These are phyloP conservation scores for Dioszegia hungarica DNA, from an alignment of 768 basidiomycete genomes.

Conservation along the genomic window DNA sequence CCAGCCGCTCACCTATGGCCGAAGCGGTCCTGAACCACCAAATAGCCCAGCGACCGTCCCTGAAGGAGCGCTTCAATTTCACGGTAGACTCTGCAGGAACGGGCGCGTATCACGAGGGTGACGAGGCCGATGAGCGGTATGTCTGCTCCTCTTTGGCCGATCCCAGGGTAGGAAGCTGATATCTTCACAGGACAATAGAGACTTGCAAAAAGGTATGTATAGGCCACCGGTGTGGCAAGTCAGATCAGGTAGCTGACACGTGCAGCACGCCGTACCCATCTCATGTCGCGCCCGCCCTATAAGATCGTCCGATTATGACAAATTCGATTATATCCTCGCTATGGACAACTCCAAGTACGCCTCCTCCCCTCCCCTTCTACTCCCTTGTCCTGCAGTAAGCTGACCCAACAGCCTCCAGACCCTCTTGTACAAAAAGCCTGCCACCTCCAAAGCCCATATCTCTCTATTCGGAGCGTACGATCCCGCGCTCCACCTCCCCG, in stretches of 20 bases:
- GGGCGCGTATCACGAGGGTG: conserved; percentile 73
- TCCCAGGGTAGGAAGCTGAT: too few species aligned
- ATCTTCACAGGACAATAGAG: conserved; percentile 57
- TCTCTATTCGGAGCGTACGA: conserved; percentile 41
- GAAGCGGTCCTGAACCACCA: conserved; percentile 73
- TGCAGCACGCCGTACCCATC: conserved; percentile 70
- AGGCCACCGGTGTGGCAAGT: neutral
- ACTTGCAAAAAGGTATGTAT: conserved; percentile 64
- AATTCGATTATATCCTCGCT: conserved; percentile 79
- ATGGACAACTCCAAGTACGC: conserved; percentile 72
- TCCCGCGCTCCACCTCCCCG: conserved; percentile 47
- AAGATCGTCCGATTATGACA: conserved; percentile 61
- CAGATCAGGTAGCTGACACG: neutral
- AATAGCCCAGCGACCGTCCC: conserved; percentile 15
- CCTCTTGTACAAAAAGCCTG: conserved; percentile 24
- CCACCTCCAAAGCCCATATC: conserved; percentile 32
- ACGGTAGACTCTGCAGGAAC: conserved; percentile 80
- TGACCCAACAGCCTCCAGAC: conserved; percentile 36
- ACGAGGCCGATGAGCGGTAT: conserved; percentile 77
- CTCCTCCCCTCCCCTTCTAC: conserved; percentile 39
- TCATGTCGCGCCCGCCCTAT: conserved; percentile 66
- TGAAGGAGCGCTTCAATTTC: conserved; percentile 57
- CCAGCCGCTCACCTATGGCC: conserved; percentile 79
- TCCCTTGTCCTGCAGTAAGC: neutral
- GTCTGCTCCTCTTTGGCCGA: conserved; percentile 6